Conservation (phyloP, 2,329 filamentous ascomycete species). For the Huntiella bhutanensis region DNA sequence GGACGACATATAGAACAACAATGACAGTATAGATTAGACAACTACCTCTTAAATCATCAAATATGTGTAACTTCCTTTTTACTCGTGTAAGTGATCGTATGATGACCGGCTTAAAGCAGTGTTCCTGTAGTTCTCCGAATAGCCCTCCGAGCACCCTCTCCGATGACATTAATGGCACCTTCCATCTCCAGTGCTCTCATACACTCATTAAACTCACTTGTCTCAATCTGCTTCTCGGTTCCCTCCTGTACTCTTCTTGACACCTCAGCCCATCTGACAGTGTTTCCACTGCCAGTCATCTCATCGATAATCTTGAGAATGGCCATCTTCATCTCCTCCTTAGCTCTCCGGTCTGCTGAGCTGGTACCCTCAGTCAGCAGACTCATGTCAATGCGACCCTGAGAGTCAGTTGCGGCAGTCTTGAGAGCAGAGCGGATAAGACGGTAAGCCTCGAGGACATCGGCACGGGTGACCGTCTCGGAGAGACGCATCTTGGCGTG, state of each 20-base stretch:
- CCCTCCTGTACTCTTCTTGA: conserved; percentile 53
- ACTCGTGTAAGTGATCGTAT: background rate
- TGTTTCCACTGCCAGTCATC: conserved; percentile 43
- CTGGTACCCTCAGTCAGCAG: conserved; percentile 87
- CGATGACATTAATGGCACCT: conserved; percentile 58
- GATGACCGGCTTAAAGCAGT: background rate
- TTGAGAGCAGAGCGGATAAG: conserved; percentile 89
- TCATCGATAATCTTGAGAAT: conserved; percentile 63
- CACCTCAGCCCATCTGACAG: conserved; percentile 63
- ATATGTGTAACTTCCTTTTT: background rate
- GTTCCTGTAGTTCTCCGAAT: conserved; percentile 24
- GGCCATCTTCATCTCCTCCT: conserved; percentile 58
- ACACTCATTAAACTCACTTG: conserved; percentile 64
- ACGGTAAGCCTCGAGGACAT: conserved; percentile 79
- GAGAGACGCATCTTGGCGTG: conserved; percentile 95
- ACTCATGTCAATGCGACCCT: conserved; percentile 93
- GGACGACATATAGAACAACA: background rate
- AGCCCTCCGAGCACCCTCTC: conserved; percentile 67
- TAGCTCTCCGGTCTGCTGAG: conserved; percentile 64
- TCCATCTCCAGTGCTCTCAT: conserved; percentile 68
- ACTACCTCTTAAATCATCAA: background rate
- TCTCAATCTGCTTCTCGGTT: conserved; percentile 52
- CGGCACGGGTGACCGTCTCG: conserved; percentile 52
- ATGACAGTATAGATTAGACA: background rate
- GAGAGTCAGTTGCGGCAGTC: conserved; percentile 84